Evolutionary conservation across 495 filamentous ascomycete genomes (phyloP), one percentile per base, ranked within the genome.

Genomic region (Niebla homalea): DNA sequence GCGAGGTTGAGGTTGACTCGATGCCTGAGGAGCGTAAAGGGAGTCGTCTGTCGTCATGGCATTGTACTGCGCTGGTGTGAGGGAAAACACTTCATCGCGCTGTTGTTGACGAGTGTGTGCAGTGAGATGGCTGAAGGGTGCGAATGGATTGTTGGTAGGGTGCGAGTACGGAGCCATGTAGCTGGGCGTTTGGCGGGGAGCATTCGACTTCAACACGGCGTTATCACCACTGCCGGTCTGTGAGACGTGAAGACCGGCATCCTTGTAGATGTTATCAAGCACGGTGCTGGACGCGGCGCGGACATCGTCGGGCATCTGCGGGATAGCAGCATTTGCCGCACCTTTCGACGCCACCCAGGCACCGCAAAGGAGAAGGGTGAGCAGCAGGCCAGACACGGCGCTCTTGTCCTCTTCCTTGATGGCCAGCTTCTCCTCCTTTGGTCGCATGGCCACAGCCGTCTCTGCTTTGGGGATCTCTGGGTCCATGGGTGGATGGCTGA

Each of bases 261-360:
- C 85, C 63, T 84, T 83, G 72, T 89, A 81, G 61, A 90, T 83
- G 68, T 79, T 89, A 62, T 93, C 83, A 46, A 98, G 77, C 35
- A 98, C 82, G 29, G 81, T 83, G 46, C 90, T 86, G 19, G 89
- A 94, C 49, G 93, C 93, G 51, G 84, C 85, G 50, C 88, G 87
- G 49, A 97, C 84, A 57, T 96, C 90, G 50, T 95, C 87, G 18
- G 92, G 87, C 56, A 98, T 80, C 54, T 82, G 83, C 26, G 89
- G 90, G 58, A 96, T 80, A 23, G 67, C 68, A 40, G 79, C 56
- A 58, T 81, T 60, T 64, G 78, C 67, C 3, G 76, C 68, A 46
- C 74, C 76, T 70, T 90, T 94, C 41, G 89, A 95, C 47, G 90
- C 88, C 53, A 97, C 88, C 64, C 94, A 96, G 45, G 92, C 92